Base-by-base conservation (phyloP, 805 yeast species). In the Candida piceae region DNA sequence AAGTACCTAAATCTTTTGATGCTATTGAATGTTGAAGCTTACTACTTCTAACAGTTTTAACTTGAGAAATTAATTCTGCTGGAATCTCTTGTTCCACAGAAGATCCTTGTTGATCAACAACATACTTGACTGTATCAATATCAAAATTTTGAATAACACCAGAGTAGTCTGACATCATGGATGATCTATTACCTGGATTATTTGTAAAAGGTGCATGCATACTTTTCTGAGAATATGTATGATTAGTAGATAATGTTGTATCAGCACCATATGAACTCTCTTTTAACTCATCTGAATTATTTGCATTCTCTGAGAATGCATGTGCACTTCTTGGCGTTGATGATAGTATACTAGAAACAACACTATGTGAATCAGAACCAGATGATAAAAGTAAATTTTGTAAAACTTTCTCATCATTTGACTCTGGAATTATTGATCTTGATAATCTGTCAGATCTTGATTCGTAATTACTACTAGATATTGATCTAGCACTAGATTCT, bases 91-190 rank as follows among this genome's bases (percentile, higher is more conserved):
- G 26, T 7, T 33, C 36, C 21, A 27, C 36, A n/a, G 42, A 43
- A 4, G 33, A 34, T 3, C 24, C 43, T 10, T 41, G 45, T 30
- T 38, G 39, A 37, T 52, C 57, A 17, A 53, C 63, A 19, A 58
- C 57, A 18, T 51, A 62, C 42, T 42, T 52, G 22, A 58, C 55
- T 12, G 59, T 60, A 38, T 60, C 64, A 29, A 55, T 52, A 38
- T 60, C 64, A 15, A 58, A 63, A 31, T 59, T 49, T 12, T 63
- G 65, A n/a, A 63, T 59, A 12, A 63, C 48, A 11, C 67, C 67
- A 0, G 66, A 60, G 42, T 63, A 63, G 5, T 59, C 57, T 1
- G 67, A 62, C 32, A 60, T 26, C 42, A 55, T 38, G 1, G 67
- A 63, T 2, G 51, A 40, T 38, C 67, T 39, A 22, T 53, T 52